Base-by-base conservation (phyloP, 2,329 filamentous ascomycete species). In the Basipetospora chlamydospora region DNA sequence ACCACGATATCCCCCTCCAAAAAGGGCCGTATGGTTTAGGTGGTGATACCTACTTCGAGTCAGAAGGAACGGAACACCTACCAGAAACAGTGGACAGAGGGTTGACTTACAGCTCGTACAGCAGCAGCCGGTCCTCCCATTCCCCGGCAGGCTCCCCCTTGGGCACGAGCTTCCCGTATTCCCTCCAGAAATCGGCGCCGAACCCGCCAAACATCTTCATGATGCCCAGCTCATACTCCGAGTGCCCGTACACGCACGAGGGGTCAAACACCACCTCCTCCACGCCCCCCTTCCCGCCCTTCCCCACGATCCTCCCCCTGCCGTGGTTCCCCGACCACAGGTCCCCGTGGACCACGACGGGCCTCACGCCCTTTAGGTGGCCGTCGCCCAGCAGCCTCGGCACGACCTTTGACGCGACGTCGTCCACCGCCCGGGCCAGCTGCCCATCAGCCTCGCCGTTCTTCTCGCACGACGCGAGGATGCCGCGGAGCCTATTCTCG, bases 181-280 rank as follows among this genome's bases (percentile, higher is more conserved):
- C 83, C 22, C 67, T 67, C 65, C 81, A 76, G 48, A 94, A 93
- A 1, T 50, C 55, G 0, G 55, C 48, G 1, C 76, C 76, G 55
- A 92, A 94, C 0, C 88, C 88, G 0, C 87, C 87, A 66, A 95
- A 96, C 86, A 95, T 93, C 35, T 70, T 73, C 86, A 95, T 95
- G 45, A 93, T 94, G 1, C 88, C 88, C 36, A 93, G 61, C 46
- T 95, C 88, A 55, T 79, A 95, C 61, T 96, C 88, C 2, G 70
- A 80, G 53, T 95, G 87, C 2, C 79, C 84, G 50, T 92, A 95
- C 43, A 80, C 81, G 28, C 75, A 70, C 2, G 79, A 80, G 0
- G 86, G 76, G 51, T 95, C 88, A 50, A 77, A 95, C 1, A 93
- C 73, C 1, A 94, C 73, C 44, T 86, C 78, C 45, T 87, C 81